phyloP scores from a whole-genome alignment of 1,139 yeast species.

The Taiozyma sp. region DNA sequence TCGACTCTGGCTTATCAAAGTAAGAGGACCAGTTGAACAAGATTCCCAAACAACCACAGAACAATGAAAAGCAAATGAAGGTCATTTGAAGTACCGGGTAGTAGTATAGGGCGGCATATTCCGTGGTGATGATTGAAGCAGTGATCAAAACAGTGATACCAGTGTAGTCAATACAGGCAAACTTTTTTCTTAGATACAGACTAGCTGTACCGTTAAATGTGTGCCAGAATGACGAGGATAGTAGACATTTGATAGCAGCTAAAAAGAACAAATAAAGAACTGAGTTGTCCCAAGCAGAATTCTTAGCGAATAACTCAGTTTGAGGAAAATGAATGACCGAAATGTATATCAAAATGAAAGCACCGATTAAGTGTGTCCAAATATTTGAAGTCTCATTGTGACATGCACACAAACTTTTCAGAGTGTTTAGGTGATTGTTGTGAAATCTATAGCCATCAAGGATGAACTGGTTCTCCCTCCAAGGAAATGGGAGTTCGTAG shows the following conservation, averaged over 20 bases:
- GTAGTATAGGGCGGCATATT: slow-evolving; percentile 70
- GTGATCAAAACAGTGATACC: slow-evolving; percentile 90
- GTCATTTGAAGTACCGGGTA: slow-evolving; percentile 39
- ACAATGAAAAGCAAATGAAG: slow-evolving; percentile 52
- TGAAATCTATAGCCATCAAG: slow-evolving; percentile 83
- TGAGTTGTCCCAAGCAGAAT: slow-evolving; percentile 36
- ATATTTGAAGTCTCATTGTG: slow-evolving; percentile 93
- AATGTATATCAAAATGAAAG: slow-evolving; percentile 50
- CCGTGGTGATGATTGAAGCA: slow-evolving; percentile 84
- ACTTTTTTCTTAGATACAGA: slow-evolving; percentile 55
- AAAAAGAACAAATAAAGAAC: slow-evolving; percentile 59
- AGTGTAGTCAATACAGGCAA: slow-evolving; percentile 93
- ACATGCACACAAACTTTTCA: slow-evolving; percentile 49
- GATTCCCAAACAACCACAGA: slow-evolving; percentile 70
- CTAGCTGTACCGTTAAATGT: slow-evolving; percentile 79
- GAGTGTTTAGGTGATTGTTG: slow-evolving; percentile 53
- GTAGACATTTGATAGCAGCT: slow-evolving; percentile 72
- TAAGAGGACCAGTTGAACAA: slow-evolving; percentile 84
- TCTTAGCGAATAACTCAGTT: slow-evolving; percentile 35
- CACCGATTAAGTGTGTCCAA: slow-evolving; percentile 86
- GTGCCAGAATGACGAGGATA: slow-evolving; percentile 86
- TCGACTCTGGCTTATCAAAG: slow-evolving; percentile 82
- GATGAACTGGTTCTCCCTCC: slow-evolving; percentile 91
- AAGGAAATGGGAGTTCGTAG: slow-evolving; percentile 84
- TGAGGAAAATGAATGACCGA: slow-evolving; percentile 58